These are phyloP conservation scores for Candida argentea DNA, from an alignment of 805 yeast species.

Conservation along the genomic window DNA sequence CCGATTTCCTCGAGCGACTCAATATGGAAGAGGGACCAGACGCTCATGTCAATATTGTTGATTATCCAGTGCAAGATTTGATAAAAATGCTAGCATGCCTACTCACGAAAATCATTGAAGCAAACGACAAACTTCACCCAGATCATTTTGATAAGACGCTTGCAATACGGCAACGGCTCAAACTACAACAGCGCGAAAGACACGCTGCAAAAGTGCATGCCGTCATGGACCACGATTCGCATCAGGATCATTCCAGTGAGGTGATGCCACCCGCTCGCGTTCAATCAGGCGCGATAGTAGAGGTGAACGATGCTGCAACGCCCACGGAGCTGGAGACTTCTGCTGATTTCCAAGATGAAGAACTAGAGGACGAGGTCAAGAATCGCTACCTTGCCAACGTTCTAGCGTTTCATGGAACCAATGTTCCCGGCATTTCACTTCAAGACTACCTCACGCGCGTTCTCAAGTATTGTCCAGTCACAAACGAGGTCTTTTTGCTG, in stretches of 20 bases:
- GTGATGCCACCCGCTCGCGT: conserved; percentile 14
- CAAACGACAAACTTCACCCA: conserved; percentile 77
- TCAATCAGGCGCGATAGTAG: too few relatives aligned
- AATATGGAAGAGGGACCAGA: conserved; percentile 8
- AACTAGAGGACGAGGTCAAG: conserved; percentile 32
- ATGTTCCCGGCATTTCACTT: conserved; percentile 88
- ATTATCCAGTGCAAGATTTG: conserved; percentile 72
- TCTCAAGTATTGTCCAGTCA: conserved; percentile 95
- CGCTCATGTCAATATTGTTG: conserved; percentile 65
- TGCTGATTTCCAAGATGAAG: conserved; percentile 12
- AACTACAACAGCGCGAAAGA: conserved; percentile 24
- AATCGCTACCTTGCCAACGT: conserved; percentile 57
- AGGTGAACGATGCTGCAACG: conserved; percentile 10
- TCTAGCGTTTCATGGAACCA: conserved; percentile 89
- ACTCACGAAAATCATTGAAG: conserved; percentile 77
- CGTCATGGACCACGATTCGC: conserved; percentile 4
- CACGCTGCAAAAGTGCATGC: conserved; percentile 6
- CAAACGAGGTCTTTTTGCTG: conserved; percentile 90
- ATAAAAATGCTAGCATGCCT: conserved; percentile 78
- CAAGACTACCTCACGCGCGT: conserved; percentile 86
- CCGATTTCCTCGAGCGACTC: conserved; percentile 10
- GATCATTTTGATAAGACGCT: conserved; percentile 45
- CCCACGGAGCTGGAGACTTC: conserved; percentile 15
- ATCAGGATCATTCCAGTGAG: conserved; percentile 8
- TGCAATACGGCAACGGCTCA: conserved; percentile 27